Conservation (phyloP, 2,329 filamentous ascomycete species). For the Fusarium sp. region DNA sequence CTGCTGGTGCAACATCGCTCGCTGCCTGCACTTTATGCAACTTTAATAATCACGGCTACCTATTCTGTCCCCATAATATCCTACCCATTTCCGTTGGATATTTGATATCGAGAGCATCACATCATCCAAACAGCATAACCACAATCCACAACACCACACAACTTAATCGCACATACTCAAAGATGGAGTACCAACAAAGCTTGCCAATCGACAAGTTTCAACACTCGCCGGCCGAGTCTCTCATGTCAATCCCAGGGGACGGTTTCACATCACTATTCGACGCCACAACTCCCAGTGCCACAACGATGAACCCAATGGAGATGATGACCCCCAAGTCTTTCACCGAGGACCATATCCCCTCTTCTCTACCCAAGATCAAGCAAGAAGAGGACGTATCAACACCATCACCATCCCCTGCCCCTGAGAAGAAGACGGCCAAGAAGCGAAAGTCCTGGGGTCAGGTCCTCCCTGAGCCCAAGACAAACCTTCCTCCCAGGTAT, state of each 20-base stretch:
- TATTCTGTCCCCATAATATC: constrained; percentile 15
- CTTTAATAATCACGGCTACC: constrained; percentile 4
- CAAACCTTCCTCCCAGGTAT: constrained; percentile 90
- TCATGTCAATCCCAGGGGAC: constrained; percentile 64
- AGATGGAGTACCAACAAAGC: constrained; percentile 58
- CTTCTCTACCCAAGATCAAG: constrained; percentile 25
- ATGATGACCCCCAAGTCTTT: constrained; percentile 63
- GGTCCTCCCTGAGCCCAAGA: constrained; percentile 95
- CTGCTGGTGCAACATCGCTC: constrained; percentile 33
- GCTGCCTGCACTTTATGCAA: constrained; percentile 28
- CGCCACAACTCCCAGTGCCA: constrained; percentile 49
- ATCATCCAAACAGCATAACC: not conserved
- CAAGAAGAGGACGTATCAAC: constrained; percentile 36
- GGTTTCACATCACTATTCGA: constrained; percentile 63
- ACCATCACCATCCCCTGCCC: constrained; percentile 44
- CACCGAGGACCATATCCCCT: constrained; percentile 47
- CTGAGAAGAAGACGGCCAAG: constrained; percentile 80
- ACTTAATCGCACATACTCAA: constrained; percentile 30
- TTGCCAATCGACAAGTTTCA: constrained; percentile 65
- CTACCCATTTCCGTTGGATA: constrained; percentile 15
- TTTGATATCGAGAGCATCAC: constrained; percentile 13
- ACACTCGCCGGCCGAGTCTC: constrained; percentile 66
- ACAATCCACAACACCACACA: not conserved
- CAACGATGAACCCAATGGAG: constrained; percentile 60
- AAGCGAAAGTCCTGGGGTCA: constrained; percentile 99